Conservation (phyloP, 345 rosid genomes). For the Bretschneidera sinensis region DNA sequence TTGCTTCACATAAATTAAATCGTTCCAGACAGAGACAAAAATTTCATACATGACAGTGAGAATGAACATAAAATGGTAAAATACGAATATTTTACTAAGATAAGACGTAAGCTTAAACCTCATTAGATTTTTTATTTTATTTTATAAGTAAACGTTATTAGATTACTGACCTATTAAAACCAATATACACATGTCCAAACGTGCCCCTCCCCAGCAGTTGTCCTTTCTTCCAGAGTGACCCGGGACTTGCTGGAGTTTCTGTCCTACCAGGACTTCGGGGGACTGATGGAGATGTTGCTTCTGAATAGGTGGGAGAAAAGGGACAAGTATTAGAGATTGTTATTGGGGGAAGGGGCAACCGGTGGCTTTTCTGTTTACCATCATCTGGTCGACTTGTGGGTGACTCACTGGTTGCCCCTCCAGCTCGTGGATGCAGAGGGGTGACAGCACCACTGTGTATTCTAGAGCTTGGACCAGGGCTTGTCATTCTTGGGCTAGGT, state of each 20-base stretch:
- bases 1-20: not conserved
- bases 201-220: conserved; percentile 61
- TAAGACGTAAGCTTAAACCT: not conserved
- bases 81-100: not conserved
- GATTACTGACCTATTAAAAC: conserved; percentile 53
- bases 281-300: conserved; percentile 89
- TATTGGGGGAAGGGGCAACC: conserved; percentile 86
- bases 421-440: conserved; percentile 91
- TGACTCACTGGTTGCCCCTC: conserved; percentile 62
- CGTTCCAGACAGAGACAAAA: not conserved
- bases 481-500: conserved; percentile 94
- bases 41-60: not conserved
- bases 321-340: conserved; percentile 65
- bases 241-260: conserved; percentile 69
- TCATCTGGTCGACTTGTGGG: conserved; percentile 71
- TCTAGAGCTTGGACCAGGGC: conserved; percentile 97
- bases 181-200: conserved; percentile 64
- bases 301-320: conserved; percentile 81
- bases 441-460: conserved; percentile 99
- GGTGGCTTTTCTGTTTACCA: conserved; percentile 80
- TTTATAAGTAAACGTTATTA: not conserved
- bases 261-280: conserved; percentile 93
- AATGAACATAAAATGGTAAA: not conserved
- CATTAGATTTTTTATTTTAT: too few species aligned
- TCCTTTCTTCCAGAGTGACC: conserved; percentile 65